Base-by-base conservation (phyloP, 1,139 yeast species). In the Candida glucosophila region DNA sequence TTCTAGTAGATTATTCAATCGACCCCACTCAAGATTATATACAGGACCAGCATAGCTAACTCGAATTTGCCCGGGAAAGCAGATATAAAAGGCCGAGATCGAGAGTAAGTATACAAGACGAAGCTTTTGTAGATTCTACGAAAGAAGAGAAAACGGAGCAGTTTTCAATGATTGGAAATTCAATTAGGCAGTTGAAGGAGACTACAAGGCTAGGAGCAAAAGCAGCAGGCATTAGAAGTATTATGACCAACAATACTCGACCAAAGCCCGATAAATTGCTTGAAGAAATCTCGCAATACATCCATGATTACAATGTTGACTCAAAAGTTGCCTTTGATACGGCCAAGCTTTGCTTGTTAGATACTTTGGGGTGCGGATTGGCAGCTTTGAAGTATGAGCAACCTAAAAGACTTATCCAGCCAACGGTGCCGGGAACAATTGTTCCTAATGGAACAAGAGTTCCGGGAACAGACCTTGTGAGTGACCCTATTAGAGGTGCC, bases 311-410 rank as follows among this genome's bases (percentile, higher is more conserved):
- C 43, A 46, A 60, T 31, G 47, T 69, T 23, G 61, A 55, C 27
- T 65, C 73, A 5, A 47, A 52, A 14, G 44, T 67, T 14, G 77
- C 77, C 5, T 48, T 47, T 24, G 66, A 67, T 30, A 71, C 77
- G 4, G 77, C 77, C 3, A 58, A 62, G 23, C 51, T 67, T 20
- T 71, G 78, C 43, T 47, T 71, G 23, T 44, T 71, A 22, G 77
- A 71, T 37, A 69, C 77, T 4, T 43, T 71, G 14, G 78, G 78
- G 4, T 71, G 77, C 42, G 77, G 77, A 17, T 53, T 71, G n/a
- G 77, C 72, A 32, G 77, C 76, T 4, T 49, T 71, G 35, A 67
- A 67, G 44, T 67, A 68, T 47, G 55, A 58, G 15, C 71, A 68
- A 40, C 70, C 73, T 31, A 47, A 58, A 21, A 48, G 52, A 23